Evolutionary conservation across 1,284 basidiomycete species (phyloP), one percentile per base, ranked within the genome.

Genomic region (Fomes fomentarius): DNA sequence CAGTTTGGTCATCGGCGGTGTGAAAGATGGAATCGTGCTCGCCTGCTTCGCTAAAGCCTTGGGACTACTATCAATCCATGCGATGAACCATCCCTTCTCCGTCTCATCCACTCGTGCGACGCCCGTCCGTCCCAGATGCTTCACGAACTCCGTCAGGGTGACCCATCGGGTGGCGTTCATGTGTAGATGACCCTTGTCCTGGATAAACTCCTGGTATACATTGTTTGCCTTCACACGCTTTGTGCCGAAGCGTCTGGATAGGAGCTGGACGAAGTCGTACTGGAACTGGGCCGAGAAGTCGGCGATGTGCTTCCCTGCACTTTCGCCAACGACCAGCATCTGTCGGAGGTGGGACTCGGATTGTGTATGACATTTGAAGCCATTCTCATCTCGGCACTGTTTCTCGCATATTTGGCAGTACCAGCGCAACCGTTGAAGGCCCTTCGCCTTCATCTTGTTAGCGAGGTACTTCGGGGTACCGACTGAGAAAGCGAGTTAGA

Each of bases 141-240:
- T 95, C 66, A 87, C 80, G 65, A 99, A 99, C 67, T 97, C 96
- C 11, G 92, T 92, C 56, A 99, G 81, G 10, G 96, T 97, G 22
- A 97, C 93, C 96, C 97, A 99, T 57, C 93, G 86, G 10, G 97
- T 99, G 5, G 96, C 80, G 74, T 99, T 99, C 97, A 99, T 99
- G 76, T 99, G 97, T 22, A 96, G 78, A 72, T 99, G 97, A 47
- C 82, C 73, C 73, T 96, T 96, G 75, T 98, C 96, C 56, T 93
- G 84, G 63, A 99, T 99, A 74, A 93, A 96, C 72, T 99, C 97
- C 74, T 99, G 96, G 69, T 99, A 99, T 15, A 99, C 96, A 47
- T 87, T 88, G 70, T 99, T 99, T 34, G 94, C 94, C 60, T 87
- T 84, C 24, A 97, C 93, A 45, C 95, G 91, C 70, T 96, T 95